Conservation (phyloP, 805 yeast genomes). For the Lachancea thermotolerans region DNA sequence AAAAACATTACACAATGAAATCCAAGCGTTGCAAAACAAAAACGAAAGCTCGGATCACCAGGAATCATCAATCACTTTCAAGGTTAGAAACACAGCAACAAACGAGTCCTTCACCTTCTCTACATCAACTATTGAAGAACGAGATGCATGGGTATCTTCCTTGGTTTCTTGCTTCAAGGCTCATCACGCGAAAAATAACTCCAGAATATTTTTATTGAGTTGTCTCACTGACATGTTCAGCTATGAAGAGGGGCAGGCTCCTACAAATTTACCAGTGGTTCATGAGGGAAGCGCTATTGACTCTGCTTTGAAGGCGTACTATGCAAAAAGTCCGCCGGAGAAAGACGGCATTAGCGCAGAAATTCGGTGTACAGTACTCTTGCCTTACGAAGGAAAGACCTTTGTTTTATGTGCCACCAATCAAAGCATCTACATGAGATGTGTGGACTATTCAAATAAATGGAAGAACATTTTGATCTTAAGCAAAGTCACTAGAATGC, state of each 20-base stretch:
- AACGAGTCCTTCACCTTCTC: conserved; percentile 47
- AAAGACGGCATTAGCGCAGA: conserved; percentile 11
- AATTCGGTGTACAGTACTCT: conserved; percentile 40
- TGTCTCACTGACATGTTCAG: conserved; percentile 58
- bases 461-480: conserved; percentile 59
- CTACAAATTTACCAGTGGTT: conserved; percentile 46
- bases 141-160: conserved; percentile 51
- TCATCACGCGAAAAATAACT: conserved; percentile 32
- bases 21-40: conserved; percentile 1
- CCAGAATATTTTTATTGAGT: conserved; percentile 49
- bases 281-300: conserved; percentile 48
- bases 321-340: not conserved
- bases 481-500: conserved; percentile 48
- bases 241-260: conserved; percentile 48
- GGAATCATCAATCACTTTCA: conserved; percentile 32
- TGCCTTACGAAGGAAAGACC: conserved; percentile 39
- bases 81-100: conserved; percentile 53
- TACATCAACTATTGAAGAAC: conserved; percentile 41
- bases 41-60: conserved; percentile 3
- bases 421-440: conserved; percentile 53
- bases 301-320: conserved; percentile 30
- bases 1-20: not conserved
- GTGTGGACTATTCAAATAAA: conserved; percentile 16
- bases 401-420: conserved; percentile 55
- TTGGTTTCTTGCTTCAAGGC: conserved; percentile 44